Percentiles rank a stretch among this genome's conserved stretches.
Conservation (phyloP, 2,329 filamentous ascomycete species). For the Fusarium scirpi region DNA sequence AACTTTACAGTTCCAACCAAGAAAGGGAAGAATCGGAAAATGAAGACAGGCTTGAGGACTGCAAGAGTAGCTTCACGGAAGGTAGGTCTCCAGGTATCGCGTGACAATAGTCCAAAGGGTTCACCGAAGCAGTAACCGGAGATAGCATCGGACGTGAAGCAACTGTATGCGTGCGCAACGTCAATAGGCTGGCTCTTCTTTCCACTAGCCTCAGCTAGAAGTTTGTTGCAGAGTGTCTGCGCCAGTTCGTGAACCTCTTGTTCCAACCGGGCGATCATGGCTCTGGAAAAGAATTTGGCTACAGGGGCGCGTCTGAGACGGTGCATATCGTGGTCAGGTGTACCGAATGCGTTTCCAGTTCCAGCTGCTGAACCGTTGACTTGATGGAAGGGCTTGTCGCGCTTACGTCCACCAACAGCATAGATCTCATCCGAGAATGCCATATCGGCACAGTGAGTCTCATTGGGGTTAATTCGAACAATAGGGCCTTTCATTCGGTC, state of each 20-base stretch:
- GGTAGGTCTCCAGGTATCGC: conserved; percentile 8
- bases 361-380: conserved; percentile 18
- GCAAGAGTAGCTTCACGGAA: conserved; percentile 27
- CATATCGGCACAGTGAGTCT: conserved; percentile 22
- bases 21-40: conserved; percentile 15
- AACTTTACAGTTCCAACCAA: conserved; percentile 16
- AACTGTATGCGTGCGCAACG: conserved; percentile 15
- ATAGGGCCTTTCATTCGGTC: not conserved
- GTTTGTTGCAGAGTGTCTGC: conserved; percentile 16
- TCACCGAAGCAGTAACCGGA: conserved; percentile 25
- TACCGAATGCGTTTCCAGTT: conserved; percentile 8
- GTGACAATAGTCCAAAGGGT: conserved; percentile 10
- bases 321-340: conserved; percentile 14
- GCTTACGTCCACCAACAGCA: conserved; percentile 24
- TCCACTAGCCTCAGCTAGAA: not conserved
- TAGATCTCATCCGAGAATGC: conserved; percentile 23
- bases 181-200: not conserved
- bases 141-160: conserved; percentile 15
- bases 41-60: conserved; percentile 19
- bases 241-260: conserved; percentile 12
- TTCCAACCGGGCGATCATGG: conserved; percentile 14
- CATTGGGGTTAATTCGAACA: conserved; percentile 18
- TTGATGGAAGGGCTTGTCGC: conserved; percentile 20
- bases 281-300: conserved; percentile 20
- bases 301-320: conserved; percentile 14